phyloP scores from a whole-genome alignment of 306 rosid species.

The Lathyrus sativus region DNA sequence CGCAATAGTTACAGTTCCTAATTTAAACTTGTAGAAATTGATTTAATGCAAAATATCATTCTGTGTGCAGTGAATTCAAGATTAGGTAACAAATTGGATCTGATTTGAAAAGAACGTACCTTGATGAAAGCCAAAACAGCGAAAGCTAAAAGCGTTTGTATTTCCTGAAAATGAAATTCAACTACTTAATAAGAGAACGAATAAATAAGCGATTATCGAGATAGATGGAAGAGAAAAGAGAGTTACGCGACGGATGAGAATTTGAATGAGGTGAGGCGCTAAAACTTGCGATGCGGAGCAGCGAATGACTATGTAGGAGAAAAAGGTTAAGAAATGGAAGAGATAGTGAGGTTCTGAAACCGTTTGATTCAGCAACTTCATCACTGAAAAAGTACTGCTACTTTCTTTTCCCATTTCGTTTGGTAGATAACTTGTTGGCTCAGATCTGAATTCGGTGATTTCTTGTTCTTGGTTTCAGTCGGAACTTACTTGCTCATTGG shows the following conservation, averaged over 20 bases:
- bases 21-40: not conserved
- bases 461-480: not conserved
- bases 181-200: not conserved
- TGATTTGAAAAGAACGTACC: slow-evolving; percentile 46
- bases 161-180: slow-evolving; percentile 53
- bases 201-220: not conserved
- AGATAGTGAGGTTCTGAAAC: slow-evolving; percentile 79
- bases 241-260: slow-evolving; percentile 66
- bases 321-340: slow-evolving; percentile 74
- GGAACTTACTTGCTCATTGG: not conserved
- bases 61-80: not conserved
- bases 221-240: slow-evolving; percentile 28
- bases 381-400: slow-evolving; percentile 23
- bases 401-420: slow-evolving; percentile 42
- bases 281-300: slow-evolving; percentile 53
- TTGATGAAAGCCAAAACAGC: slow-evolving; percentile 59
- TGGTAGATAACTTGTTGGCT: not conserved
- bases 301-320: slow-evolving; percentile 78
- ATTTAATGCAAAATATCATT: not conserved
- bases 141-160: slow-evolving; percentile 66
- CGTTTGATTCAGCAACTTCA: slow-evolving; percentile 56
- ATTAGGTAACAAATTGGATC: not conserved
- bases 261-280: slow-evolving; percentile 45
- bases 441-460: slow-evolving; percentile 14
- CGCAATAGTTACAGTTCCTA: no score